Evolutionary conservation across 306 rosid species (phyloP).

Genomic region (Cucumis hystrix): DNA sequence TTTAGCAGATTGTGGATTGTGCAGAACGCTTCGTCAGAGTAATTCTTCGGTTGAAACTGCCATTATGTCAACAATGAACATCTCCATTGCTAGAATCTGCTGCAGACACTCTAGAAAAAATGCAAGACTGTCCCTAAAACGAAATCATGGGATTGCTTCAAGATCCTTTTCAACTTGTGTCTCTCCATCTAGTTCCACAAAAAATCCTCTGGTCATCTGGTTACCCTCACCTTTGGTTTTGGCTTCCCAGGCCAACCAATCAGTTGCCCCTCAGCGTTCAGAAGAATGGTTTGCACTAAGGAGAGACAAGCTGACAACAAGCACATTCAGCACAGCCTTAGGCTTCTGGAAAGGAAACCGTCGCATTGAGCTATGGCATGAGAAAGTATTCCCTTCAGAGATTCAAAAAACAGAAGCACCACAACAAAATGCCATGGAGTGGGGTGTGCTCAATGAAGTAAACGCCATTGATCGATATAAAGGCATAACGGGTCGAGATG

Average conservation of each 20-base stretch:
- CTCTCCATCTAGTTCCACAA: constrained; percentile 8
- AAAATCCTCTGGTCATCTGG: constrained; percentile 12
- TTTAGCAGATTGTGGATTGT: constrained; percentile 13
- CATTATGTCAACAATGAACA: constrained; percentile 25
- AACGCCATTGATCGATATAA: constrained; percentile 62
- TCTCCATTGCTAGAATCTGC: constrained; percentile 24
- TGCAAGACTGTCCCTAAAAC: constrained; percentile 16
- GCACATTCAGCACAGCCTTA: constrained; percentile 87
- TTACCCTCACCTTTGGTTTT: constrained; percentile 29
- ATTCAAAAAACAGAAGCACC: constrained; percentile 23
- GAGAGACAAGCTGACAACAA: constrained; percentile 76
- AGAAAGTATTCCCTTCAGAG: constrained; percentile 55
- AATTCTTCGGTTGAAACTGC: constrained; percentile 16
- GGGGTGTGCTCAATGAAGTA: constrained; percentile 85
- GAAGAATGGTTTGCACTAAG: constrained; percentile 97
- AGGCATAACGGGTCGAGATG: constrained; percentile 66
- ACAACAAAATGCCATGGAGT: constrained; percentile 52
- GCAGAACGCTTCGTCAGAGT: constrained; percentile 15
- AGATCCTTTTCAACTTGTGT: constrained; percentile 27
- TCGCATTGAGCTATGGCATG: constrained; percentile 67
- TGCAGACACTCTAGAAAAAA: constrained; percentile 18
- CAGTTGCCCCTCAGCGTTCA: constrained; percentile 65
- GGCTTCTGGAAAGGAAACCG: constrained; percentile 92
- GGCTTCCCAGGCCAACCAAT: constrained; percentile 25
- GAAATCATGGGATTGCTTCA: constrained; percentile 8